These are phyloP conservation scores for Adenanthera pavonina DNA, from an alignment of 306 rosid species.

Conservation along the genomic window DNA sequence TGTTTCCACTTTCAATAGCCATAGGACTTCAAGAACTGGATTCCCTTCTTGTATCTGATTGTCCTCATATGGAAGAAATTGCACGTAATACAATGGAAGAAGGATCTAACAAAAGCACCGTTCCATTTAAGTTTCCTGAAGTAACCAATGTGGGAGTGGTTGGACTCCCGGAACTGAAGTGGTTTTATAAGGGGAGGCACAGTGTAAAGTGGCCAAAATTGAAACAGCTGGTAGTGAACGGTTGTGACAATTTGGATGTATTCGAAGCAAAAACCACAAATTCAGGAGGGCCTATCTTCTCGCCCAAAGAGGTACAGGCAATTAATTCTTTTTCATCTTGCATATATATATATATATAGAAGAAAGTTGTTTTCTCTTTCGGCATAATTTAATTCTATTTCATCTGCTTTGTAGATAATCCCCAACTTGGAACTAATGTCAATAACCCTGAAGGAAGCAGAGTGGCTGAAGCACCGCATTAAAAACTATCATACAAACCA, in stretches of 20 bases:
- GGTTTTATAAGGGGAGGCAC: background rate
- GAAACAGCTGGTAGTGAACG: background rate
- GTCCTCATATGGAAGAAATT: slow-evolving; percentile 8
- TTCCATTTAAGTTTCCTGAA: background rate
- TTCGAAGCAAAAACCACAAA: background rate
- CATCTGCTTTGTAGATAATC: background rate
- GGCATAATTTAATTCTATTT: background rate
- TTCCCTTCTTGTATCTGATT: background rate
- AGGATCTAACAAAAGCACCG: background rate
- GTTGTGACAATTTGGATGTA: slow-evolving; percentile 2
- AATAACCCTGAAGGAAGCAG: background rate
- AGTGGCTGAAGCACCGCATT: background rate
- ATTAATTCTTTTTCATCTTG: too few species aligned
- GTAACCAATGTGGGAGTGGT: background rate
- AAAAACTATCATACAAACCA: background rate
- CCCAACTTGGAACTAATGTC: slow-evolving; percentile 7
- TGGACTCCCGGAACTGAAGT: background rate
- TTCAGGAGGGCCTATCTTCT: background rate
- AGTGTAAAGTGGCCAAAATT: background rate
- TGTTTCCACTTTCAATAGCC: slow-evolving; percentile 21
- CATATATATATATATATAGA: too few species aligned
- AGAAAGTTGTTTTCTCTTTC: too few species aligned
- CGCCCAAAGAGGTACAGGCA: background rate
- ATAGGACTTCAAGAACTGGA: background rate
- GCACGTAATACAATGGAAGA: background rate